These are phyloP conservation scores for Lablab purpureus DNA, from an alignment of 306 rosid species.

Conservation along the genomic window DNA sequence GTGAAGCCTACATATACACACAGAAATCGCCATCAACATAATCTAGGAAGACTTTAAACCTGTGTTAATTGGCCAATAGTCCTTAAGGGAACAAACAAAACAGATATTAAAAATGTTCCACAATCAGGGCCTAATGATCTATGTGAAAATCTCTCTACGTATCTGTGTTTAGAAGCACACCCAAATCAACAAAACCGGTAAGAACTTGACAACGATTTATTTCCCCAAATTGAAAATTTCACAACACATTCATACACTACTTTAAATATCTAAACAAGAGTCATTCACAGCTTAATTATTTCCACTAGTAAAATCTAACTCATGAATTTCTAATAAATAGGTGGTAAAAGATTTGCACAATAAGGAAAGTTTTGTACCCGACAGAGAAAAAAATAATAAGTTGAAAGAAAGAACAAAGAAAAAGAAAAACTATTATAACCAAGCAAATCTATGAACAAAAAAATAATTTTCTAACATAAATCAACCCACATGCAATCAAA, in stretches of 20 bases:
- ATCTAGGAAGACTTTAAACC: constrained; percentile 6
- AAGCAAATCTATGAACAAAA: constrained; percentile 32
- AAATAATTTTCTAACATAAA: constrained; percentile 9
- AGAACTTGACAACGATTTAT: constrained; percentile 29
- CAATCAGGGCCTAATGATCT: constrained; percentile 3
- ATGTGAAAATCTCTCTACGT: constrained; percentile 6
- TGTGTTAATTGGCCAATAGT: constrained; percentile 19
- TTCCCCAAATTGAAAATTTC: constrained; percentile 35
- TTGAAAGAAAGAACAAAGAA: not conserved
- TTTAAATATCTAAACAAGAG: constrained; percentile 31
- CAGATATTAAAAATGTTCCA: not conserved
- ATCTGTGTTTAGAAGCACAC: not conserved
- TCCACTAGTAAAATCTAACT: constrained; percentile 14
- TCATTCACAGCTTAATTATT: not conserved
- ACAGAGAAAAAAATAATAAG: not conserved
- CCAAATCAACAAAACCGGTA: constrained; percentile 45
- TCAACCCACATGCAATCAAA: constrained; percentile 39
- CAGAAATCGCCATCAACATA: constrained; percentile 34
- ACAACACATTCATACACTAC: constrained; percentile 6
- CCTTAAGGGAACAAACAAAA: constrained; percentile 24
- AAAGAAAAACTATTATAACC: not conserved
- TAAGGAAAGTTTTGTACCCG: not conserved
- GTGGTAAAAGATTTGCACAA: not conserved
- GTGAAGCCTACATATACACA: constrained; percentile 53
- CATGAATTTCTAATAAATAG: constrained; percentile 30